These are phyloP conservation scores for Ustilago cynodontis DNA, from an alignment of 1,284 basidiomycete genomes.

Conservation along the genomic window DNA sequence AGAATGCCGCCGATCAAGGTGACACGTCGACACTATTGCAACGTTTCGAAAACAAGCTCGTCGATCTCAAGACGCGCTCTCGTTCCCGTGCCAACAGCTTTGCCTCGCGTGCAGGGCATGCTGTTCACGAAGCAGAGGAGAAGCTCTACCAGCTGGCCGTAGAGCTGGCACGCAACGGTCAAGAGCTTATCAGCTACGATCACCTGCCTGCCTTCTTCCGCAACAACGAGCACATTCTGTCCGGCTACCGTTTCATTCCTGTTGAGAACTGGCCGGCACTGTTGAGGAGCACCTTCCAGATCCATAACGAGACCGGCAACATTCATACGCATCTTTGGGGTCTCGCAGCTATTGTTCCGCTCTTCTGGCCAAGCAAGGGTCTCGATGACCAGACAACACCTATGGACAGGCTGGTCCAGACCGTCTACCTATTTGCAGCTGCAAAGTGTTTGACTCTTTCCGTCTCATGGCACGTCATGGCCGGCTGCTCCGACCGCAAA, in stretches of 20 bases:
- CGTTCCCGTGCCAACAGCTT: constrained; percentile 47
- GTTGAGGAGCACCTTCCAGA: constrained; percentile 63
- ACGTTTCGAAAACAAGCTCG: constrained; percentile 45
- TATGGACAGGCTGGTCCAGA: constrained; percentile 66
- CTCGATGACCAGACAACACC: constrained; percentile 65
- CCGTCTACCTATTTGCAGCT: constrained; percentile 66
- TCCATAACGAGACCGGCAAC: constrained; percentile 70
- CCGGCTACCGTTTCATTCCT: constrained; percentile 69
- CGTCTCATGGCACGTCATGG: constrained; percentile 69
- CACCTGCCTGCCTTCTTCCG: constrained; percentile 65
- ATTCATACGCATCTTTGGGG: constrained; percentile 68
- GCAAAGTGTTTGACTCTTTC: constrained; percentile 66
- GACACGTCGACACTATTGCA: constrained; percentile 15
- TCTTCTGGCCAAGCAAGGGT: constrained; percentile 66
- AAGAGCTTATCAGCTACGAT: constrained; percentile 61
- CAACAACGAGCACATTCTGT: constrained; percentile 68
- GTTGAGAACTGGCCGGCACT: constrained; percentile 57
- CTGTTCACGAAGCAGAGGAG: constrained; percentile 64
- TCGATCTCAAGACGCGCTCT: constrained; percentile 35
- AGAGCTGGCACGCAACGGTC: constrained; percentile 62
- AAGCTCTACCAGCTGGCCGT: constrained; percentile 60
- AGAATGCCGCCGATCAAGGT: constrained; percentile 16
- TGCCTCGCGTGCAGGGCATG: constrained; percentile 43
- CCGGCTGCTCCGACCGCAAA: constrained; percentile 63
- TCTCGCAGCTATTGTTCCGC: constrained; percentile 56